Percentiles rank a stretch among this genome's conserved stretches.
Conservation (phyloP, 768 basidiomycete genomes). For the Panellus pusillus region DNA sequence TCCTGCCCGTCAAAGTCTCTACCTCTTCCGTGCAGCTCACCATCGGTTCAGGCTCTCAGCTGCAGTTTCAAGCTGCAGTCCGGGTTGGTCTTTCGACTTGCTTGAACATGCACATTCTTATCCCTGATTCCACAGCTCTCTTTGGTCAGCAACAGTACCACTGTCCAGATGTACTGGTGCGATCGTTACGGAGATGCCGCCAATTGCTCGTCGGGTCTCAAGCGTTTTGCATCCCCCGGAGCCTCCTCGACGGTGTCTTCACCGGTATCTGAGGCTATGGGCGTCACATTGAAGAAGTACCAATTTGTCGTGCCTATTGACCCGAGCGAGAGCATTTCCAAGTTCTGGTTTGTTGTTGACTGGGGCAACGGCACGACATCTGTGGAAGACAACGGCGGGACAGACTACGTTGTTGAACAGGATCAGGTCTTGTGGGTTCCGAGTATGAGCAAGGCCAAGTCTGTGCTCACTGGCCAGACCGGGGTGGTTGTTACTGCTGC, state of each 20-base stretch:
- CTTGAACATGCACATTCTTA: neutral
- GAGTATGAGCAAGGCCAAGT: slow-evolving; percentile 17
- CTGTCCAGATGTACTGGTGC: slow-evolving; percentile 22
- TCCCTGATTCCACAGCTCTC: neutral
- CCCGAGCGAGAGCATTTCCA: slow-evolving; percentile 17
- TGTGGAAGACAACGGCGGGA: slow-evolving; percentile 15
- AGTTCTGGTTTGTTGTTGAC: slow-evolving; percentile 24
- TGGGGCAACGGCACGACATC: slow-evolving; percentile 18
- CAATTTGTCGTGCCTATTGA: slow-evolving; percentile 23
- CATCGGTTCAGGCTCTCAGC: slow-evolving; percentile 2
- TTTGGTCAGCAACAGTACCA: neutral
- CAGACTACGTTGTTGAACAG: slow-evolving; percentile 12
- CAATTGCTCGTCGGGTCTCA: slow-evolving; percentile 6
- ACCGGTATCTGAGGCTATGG: slow-evolving; percentile 9
- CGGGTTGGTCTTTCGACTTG: slow-evolving; percentile 3
- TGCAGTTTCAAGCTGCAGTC: slow-evolving; percentile 19
- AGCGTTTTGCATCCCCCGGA: slow-evolving; percentile 11
- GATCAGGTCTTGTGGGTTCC: slow-evolving; percentile 17
- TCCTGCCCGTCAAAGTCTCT: slow-evolving; percentile 18
- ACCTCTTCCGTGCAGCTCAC: slow-evolving; percentile 12
- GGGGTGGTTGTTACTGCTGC: slow-evolving; percentile 1
- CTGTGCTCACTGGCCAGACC: slow-evolving; percentile 3
- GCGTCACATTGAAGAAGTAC: slow-evolving; percentile 18
- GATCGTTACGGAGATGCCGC: slow-evolving; percentile 17
- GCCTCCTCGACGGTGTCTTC: slow-evolving; percentile 6